Base-by-base conservation (phyloP, 1,284 basidiomycete genomes). In the Marasmius oreades region DNA sequence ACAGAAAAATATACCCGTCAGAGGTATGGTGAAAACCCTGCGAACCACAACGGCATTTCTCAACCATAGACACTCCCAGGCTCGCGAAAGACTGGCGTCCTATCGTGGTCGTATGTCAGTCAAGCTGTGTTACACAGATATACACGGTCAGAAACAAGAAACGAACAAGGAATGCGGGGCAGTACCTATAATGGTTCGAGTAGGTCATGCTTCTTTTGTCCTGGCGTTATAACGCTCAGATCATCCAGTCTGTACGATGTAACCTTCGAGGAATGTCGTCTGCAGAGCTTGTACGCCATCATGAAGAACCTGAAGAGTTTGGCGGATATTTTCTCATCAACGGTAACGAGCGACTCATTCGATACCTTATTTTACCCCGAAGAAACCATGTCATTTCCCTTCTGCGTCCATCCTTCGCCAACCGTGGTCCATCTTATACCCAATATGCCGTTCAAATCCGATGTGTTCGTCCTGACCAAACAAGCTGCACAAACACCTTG, bases 321-420 rank as follows among this genome's bases (percentile, higher is more conserved):
- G 97, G 97, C 47, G 97, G 96, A 26, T 99, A 99, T 77, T 99
- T 99, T 69, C 84, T 99, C 66, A 90, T 99, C 70, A 99, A 99
- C 71, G 97, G 97, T 60, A 99, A 98, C 76, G 97, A 99, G 76
- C 93, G 95, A 75, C 84, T 99, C 63, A 94, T 99, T 66, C 94
- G 97, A 58, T 98, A 95, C 75, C 89, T 97, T 67, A 95, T 95
- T 71, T 86, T 95, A 62, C 94, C 85, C 61, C 89, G 86, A 63
- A 82, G 95, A 59, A 93, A 97, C 69, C 92, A 95, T 73, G 92
- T 92, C 66, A 92, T 92, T 61, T 86, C 92, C 37, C 86, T 97
- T 64, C 76, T 90, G 61, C 90, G 94, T 44, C 86, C 91, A 31
- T 90, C 92, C 14, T 99, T 94, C 74, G 72, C 84, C 56, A 96